Base-by-base conservation (phyloP, 495 filamentous ascomycete genomes). In the Parathielavia hyrcaniae region DNA sequence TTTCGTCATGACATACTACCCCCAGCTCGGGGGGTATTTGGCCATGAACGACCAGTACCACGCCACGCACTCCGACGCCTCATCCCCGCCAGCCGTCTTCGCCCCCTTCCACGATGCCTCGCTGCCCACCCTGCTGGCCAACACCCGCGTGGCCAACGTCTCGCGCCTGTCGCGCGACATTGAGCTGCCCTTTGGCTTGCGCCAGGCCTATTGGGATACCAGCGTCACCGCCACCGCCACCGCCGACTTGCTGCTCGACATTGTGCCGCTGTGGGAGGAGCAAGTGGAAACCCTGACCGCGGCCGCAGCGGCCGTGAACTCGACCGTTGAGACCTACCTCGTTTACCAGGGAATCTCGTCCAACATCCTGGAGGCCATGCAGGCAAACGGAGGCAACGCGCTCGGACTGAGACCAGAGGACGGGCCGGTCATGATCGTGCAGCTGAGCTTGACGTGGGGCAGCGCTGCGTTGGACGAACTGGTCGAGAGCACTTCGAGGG, bases 341-440 rank as follows among this genome's bases (percentile, higher is more conserved):
- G 51, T 62, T 17, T 67, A 60, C 48, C 65, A 69, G 50, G 46
- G 60, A 26, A 64, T 70, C 44, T 53, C 65, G 16, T 46, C 56
- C 32, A 64, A 67, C 34, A 54, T 67, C 43, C 49, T 68, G 12
- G 13, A 57, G 26, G 59, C 64, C 4, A 70, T 70, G 65, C 59
- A 64, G 54, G 55, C 38, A 5, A 64, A 65, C 51, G 70, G 70
- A 0, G 70, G 70, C 3, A 72, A 72, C 22, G 58, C 67, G 38
- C 49, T 72, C 35, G 68, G 68, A 5, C 36, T 72, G 45, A 53
- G 44, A 26, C 55, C 54, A 36, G 50, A 35, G 13, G 66, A 69
- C 30, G 68, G 68, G 12, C 62, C 66, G 12, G 12, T 63, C 32
- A 44, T 61, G 26, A 54, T 62, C 32, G 53, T 68, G 46, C 61